Base-by-base conservation (phyloP, 345 rosid species). In the Eucalyptus sideroxylon region DNA sequence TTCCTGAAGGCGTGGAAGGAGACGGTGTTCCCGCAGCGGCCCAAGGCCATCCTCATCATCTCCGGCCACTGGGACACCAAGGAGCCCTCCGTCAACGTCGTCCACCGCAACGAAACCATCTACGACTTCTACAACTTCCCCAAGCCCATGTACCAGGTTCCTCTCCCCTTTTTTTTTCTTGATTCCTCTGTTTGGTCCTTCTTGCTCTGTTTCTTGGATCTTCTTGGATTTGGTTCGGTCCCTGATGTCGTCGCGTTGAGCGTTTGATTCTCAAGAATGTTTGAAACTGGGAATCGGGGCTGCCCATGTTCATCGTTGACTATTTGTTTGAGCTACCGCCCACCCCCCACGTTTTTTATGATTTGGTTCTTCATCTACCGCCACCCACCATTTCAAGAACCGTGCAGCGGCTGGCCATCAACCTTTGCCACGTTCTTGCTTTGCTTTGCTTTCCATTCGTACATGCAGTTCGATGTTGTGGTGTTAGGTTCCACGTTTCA, bases 21-120 rank as follows among this genome's bases (percentile, higher is more conserved):
- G 34, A 89, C 91, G 23, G 93, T 92, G 50, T 60, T 92, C 27
- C 37, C 82, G 3, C 92, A 92, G 16, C 94, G 60, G 69, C 99
- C 99, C 82, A 95, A 92, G 59, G 92, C 98, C 56, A 97, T 98
- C 65, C 94, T 98, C 7, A 80, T 96, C 53, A 92, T 98, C 88
- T 98, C 99, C 31, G 98, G 95, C 37, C 99, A 98, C 90, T 97
- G 99, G 99, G 98, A 97, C 90, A 96, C 99, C 55, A 86, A 91
- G 26, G 83, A 27, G 17, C 99, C 98, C 53, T 24, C 96, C 24
- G 95, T 98, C 89, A 98, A 95, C 90, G 92, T 92, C 87, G 96
- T 96, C 88, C 88, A 72, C 1, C 91, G 90, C 89, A 92, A 96
- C 90, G 94, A 94, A 3, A 95, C 98, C 86, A 96, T 98, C 93